Evolutionary conservation across 306 rosid genomes (phyloP).

Genomic region (Rubus parviflorus): DNA sequence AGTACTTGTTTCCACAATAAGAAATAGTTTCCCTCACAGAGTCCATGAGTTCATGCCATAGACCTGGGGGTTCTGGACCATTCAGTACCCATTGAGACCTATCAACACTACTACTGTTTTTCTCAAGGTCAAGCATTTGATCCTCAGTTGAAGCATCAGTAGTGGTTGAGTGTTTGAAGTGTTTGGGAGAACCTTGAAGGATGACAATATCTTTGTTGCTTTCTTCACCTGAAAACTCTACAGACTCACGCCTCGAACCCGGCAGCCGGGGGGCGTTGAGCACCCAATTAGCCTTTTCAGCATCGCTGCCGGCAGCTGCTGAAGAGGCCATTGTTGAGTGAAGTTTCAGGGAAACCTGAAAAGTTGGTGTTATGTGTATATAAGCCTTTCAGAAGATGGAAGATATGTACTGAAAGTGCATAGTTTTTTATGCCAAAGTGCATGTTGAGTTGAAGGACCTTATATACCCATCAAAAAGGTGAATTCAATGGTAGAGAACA

Average conservation of each 20-base stretch:
- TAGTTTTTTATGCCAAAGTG: conserved; percentile 1
- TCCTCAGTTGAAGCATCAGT: conserved; percentile 9
- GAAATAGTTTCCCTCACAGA: conserved; percentile 26
- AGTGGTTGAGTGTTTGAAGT: conserved; percentile 42
- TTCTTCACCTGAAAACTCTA: conserved; percentile 12
- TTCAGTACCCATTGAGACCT: conserved; percentile 54
- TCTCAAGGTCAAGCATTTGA: conserved; percentile 23
- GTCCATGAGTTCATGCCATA: conserved; percentile 33
- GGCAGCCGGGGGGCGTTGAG: conserved; percentile 6
- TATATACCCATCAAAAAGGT: conserved; percentile 7
- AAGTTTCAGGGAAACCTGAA: neutral
- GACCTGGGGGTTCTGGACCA: conserved; percentile 61
- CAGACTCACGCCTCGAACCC: neutral
- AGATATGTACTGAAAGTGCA: neutral
- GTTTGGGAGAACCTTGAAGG: conserved; percentile 44
- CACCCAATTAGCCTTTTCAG: conserved; percentile 16
- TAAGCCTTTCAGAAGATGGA: neutral
- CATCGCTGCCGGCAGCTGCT: neutral
- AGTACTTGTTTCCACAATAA: conserved; percentile 23
- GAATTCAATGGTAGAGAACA: conserved; percentile 11
- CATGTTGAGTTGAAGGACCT: conserved; percentile 7
- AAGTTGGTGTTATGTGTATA: neutral
- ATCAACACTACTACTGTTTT: conserved; percentile 20
- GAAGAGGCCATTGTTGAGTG: conserved; percentile 22
- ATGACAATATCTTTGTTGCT: neutral